Conservation (phyloP, 2,329 filamentous ascomycete species). For the Nemania serpens region DNA sequence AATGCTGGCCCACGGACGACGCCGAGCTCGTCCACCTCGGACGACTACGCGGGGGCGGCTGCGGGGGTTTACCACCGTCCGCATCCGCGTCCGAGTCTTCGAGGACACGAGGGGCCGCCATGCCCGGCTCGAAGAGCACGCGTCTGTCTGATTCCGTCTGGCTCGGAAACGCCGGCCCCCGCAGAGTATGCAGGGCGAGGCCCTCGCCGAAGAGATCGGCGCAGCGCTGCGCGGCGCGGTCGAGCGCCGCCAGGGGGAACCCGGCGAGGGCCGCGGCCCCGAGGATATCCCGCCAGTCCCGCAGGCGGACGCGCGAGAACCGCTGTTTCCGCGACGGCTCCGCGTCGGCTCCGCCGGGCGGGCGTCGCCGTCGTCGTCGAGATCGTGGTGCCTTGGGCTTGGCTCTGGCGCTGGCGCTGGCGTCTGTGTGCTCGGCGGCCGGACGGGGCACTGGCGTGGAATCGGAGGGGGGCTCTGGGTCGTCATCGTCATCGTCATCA, state of each 20-base stretch:
- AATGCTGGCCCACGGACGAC: constrained; percentile 15
- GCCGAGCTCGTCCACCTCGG: no score
- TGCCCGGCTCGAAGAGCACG: constrained; percentile 39
- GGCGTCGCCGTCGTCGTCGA: background rate
- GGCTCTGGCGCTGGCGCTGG: constrained; percentile 26
- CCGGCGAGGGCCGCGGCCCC: constrained; percentile 77
- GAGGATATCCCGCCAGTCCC: constrained; percentile 86
- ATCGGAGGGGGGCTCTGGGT: constrained; percentile 13
- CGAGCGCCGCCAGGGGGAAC: constrained; percentile 67
- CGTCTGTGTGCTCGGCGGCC: constrained; percentile 2
- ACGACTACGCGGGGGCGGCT: no score
- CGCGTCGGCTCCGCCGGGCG: background rate
- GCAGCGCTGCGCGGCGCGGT: constrained; percentile 74
- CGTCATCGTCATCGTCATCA: constrained; percentile 11
- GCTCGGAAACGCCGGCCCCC: constrained; percentile 41
- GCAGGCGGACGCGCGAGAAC: constrained; percentile 46
- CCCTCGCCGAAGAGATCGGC: constrained; percentile 73
- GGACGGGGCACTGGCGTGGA: constrained; percentile 20
- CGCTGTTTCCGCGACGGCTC: background rate
- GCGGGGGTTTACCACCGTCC: no score
- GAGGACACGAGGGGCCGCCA: constrained; percentile 23
- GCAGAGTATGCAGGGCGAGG: constrained; percentile 66
- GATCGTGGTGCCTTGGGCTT: constrained; percentile 13
- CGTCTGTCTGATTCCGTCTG: constrained; percentile 10
- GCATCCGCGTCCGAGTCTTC: constrained; percentile 11